Evolutionary conservation across 768 basidiomycete genomes (phyloP).

Genomic region (Pleurotus tuoliensis): DNA sequence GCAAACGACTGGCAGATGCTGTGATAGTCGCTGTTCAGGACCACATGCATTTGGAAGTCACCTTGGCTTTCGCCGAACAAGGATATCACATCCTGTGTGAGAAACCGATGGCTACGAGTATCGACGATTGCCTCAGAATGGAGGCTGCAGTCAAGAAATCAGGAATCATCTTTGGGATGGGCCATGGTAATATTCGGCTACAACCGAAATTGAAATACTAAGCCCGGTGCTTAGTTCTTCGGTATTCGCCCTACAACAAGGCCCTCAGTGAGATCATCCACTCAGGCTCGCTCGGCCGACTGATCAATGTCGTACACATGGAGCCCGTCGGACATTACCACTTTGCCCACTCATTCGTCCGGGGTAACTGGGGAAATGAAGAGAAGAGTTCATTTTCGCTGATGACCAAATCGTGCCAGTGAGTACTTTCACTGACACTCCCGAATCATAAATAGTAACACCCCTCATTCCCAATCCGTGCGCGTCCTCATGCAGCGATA

Average conservation of each 20-base stretch:
- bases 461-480: background rate
- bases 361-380: slow-evolving; percentile 77
- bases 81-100: slow-evolving; percentile 90
- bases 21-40: slow-evolving; percentile 82
- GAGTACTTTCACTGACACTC: slow-evolving; percentile 21
- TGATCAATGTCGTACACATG: slow-evolving; percentile 79
- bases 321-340: slow-evolving; percentile 87
- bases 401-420: slow-evolving; percentile 93
- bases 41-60: slow-evolving; percentile 70
- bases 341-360: slow-evolving; percentile 87
- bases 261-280: slow-evolving; percentile 68
- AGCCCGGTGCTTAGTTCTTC: slow-evolving; percentile 50
- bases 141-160: slow-evolving; percentile 66
- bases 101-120: slow-evolving; percentile 84
- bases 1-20: slow-evolving; percentile 76
- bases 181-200: slow-evolving; percentile 60
- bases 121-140: slow-evolving; percentile 74
- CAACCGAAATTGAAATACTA: background rate
- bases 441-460: slow-evolving; percentile 5
- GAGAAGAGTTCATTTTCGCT: slow-evolving; percentile 71
- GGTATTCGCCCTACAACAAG: slow-evolving; percentile 81
- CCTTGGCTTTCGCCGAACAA: slow-evolving; percentile 69
- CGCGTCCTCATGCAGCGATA: slow-evolving; percentile 51
- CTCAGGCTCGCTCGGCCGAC: slow-evolving; percentile 67
- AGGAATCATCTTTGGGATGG: slow-evolving; percentile 78